Evolutionary conservation across 441 rosid species (phyloP), one percentile per base, ranked within the genome.

Genomic region (Sinapis alba): DNA sequence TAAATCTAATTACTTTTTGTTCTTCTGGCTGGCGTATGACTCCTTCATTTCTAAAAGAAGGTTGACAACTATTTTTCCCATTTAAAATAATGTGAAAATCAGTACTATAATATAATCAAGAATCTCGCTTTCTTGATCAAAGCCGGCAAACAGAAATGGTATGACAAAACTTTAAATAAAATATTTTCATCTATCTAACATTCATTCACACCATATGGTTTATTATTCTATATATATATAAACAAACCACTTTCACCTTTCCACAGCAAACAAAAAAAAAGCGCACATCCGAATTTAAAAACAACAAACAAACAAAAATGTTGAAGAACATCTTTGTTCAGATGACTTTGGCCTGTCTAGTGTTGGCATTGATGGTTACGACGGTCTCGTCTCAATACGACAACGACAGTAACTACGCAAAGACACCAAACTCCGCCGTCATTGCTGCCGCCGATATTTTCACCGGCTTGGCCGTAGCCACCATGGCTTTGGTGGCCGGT

Each of bases 401-500:
- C 47, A 51, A 30, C 58, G 47, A 28, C 60, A 54, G 5, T 10
- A 23, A 20, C 45, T 11, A 12, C 71, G 19, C 61, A 19, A 67
- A 28, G 16, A 18, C 43, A 18, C 45, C 71, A 28, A 67, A 4
- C 71, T 50, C 61, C 1, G 61, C 71, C 26, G 71, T 67, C 60
- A 28, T 7, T 28, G 13, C 5, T 51, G 7, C 68, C 8, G 59
- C 73, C 13, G 71, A 36, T 30, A n/a, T 47, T 43, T 15, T 68
- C 30, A 74, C 76, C 32, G 67, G 64, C 34, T 24, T 73, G 66
- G 53, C 59, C 53, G 27, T 68, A 11, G 67, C 68, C 19, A 15
- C 38, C 59, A 10, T 67, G 65, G 73, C 80, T 19, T 58, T 76
- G 1, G 41, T 74, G 4, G 66, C 65, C 30, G 45, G 67, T 60